Evolutionary conservation across 495 filamentous ascomycete species (phyloP).

Genomic region (Aspergillus incahuasiensis): DNA sequence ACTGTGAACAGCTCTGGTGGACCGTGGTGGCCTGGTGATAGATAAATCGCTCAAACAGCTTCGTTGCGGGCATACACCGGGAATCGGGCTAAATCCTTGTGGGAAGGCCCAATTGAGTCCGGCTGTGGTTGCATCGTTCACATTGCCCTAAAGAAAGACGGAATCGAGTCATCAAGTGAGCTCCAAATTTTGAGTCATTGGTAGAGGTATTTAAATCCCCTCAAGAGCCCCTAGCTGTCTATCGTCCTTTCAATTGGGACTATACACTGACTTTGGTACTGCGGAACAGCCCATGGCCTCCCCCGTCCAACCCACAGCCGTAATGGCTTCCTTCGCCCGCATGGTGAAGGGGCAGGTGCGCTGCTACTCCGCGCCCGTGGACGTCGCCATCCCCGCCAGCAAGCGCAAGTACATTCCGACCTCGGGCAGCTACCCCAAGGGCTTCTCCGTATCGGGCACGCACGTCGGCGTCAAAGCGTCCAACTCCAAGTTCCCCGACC

Average conservation of each 20-base stretch:
- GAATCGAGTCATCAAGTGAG: not conserved
- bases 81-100: not conserved
- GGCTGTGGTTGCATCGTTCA: slow-evolving; percentile 11
- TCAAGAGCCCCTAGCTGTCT: not conserved
- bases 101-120: slow-evolving; percentile 1
- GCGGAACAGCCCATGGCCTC: slow-evolving; percentile 27
- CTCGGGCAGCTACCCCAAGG: slow-evolving; percentile 79
- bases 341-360: slow-evolving; percentile 44
- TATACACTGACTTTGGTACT: slow-evolving; percentile 5
- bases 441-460: slow-evolving; percentile 81
- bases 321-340: slow-evolving; percentile 36
- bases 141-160: not conserved
- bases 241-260: not conserved
- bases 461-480: slow-evolving; percentile 91
- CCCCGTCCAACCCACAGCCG: slow-evolving; percentile 26
- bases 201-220: slow-evolving; percentile 5
- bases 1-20: slow-evolving; percentile 1
- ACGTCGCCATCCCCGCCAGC: slow-evolving; percentile 59
- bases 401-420: slow-evolving; percentile 88
- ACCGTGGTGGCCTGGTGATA: not conserved
- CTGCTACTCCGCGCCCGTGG: slow-evolving; percentile 58
- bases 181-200: slow-evolving; percentile 16
- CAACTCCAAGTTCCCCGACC: slow-evolving; percentile 83
- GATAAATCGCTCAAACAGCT: not conserved
- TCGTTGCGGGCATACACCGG: slow-evolving; percentile 1